Conservation (phyloP, 495 filamentous ascomycete genomes). For the Penicillium cinerascens region DNA sequence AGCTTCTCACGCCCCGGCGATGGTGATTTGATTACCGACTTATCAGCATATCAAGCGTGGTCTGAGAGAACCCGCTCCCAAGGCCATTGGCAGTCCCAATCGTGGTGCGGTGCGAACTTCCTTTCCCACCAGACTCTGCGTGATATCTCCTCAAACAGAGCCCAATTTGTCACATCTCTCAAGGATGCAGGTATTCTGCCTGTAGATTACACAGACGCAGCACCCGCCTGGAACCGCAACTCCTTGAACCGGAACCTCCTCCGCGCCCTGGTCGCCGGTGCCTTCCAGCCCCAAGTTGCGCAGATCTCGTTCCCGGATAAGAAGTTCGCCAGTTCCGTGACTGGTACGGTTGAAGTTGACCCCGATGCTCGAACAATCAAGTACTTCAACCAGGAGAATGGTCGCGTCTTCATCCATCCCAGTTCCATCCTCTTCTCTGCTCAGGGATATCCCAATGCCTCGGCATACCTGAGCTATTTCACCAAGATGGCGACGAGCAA, state of each 20-base stretch:
- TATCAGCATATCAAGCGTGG: slow-evolving; percentile 82
- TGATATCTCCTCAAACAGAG: slow-evolving; percentile 81
- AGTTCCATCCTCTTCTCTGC: slow-evolving; percentile 79
- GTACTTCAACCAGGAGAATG: slow-evolving; percentile 83
- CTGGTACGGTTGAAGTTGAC: slow-evolving; percentile 86
- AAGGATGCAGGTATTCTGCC: slow-evolving; percentile 80
- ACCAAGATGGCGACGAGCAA: slow-evolving; percentile 87
- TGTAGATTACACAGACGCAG: slow-evolving; percentile 37
- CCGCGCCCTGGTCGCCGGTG: slow-evolving; percentile 81
- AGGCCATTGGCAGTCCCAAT: slow-evolving; percentile 59
- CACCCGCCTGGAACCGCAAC: slow-evolving; percentile 47
- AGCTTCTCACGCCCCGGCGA: slow-evolving; percentile 65
- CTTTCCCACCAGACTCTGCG: slow-evolving; percentile 77
- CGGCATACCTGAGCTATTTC: slow-evolving; percentile 78
- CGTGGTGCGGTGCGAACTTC: slow-evolving; percentile 85
- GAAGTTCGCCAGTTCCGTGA: slow-evolving; percentile 81
- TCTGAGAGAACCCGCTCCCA: slow-evolving; percentile 53
- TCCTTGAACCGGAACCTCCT: slow-evolving; percentile 59
- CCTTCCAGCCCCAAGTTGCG: slow-evolving; percentile 88
- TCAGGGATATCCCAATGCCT: slow-evolving; percentile 65
- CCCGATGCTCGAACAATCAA: slow-evolving; percentile 89
- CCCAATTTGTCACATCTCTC: slow-evolving; percentile 81
- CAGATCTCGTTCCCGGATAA: slow-evolving; percentile 91
- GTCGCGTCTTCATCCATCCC: slow-evolving; percentile 89
- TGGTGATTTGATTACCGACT: slow-evolving; percentile 84